Base-by-base conservation (phyloP, 2,329 filamentous ascomycete species). In the Fusarium goolgardi region DNA sequence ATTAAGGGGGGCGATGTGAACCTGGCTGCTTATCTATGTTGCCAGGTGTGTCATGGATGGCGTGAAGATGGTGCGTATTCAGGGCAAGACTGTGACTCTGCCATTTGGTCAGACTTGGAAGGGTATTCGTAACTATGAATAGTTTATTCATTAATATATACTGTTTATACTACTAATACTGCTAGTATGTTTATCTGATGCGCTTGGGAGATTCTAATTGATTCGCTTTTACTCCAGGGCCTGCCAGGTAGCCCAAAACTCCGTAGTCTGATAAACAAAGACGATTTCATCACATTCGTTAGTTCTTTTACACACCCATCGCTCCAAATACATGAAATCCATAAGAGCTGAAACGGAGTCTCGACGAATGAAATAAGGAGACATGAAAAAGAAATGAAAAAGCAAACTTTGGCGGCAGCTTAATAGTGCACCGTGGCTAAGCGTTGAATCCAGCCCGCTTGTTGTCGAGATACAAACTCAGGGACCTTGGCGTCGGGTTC, bases 401-500 rank as follows among this genome's bases (percentile, higher is more conserved):
- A 40, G 23, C 25, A 16, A 54, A 27, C 11, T 25, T 12, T 20
- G n/a, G 13, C 27, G 41, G 8, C 27, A 34, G 47, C 41, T 65
- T 55, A 74, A 32, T 65, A 71, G 57, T 74, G 72, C n/a, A 68
- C 52, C 34, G 49, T 64, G 40, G 72, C 68, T 20, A 75, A 56
- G 44, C 72, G 69, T 40, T 63, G 59, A 27, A 71, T 56, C 74
- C 74, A 76, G 35, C 63, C 64, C 21, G 66, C 45, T 34, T 56
- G 53, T 43, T 68, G 68, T n/a, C 57, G 47, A 11, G 68, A 64
- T 32, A 71, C 57, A 52, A 67, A 75, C 5, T 70, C 69, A 12
- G 62, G 61, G 9, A 72, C 60, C 18, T 71, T 45, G 10, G 51
- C 59, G 16, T 67, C 75, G 18, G 69, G 60, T 21, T 65, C 62